These are phyloP conservation scores for Microstroma glucosiphilum DNA, from an alignment of 1,284 basidiomycete species.

Conservation along the genomic window DNA sequence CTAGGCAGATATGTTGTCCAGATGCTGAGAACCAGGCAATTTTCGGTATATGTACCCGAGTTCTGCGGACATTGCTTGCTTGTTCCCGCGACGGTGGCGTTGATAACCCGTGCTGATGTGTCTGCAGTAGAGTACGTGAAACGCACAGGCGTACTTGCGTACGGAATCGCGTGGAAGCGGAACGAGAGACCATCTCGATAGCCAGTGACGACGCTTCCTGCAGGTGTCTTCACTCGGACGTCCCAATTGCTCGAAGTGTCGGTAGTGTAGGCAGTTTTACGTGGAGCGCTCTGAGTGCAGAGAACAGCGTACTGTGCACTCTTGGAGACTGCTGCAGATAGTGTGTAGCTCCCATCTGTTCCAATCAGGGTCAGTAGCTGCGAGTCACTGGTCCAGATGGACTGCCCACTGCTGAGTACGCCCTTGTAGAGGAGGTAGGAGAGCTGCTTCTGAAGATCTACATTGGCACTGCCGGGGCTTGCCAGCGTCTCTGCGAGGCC, in stretches of 20 bases:
- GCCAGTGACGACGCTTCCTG: not conserved
- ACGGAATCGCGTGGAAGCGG: slow-evolving; percentile 12
- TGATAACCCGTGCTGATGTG: not conserved
- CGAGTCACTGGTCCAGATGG: slow-evolving; percentile 1
- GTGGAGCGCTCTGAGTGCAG: slow-evolving; percentile 11
- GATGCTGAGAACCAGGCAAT: slow-evolving; percentile 61
- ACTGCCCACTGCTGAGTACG: slow-evolving; percentile 5
- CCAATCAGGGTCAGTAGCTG: slow-evolving; percentile 1
- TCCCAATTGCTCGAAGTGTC: not conserved
- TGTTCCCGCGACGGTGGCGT: not conserved
- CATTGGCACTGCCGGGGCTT: not conserved
- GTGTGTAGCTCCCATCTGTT: not conserved
- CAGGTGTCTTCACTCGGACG: not conserved
- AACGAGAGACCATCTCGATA: slow-evolving; percentile 11
- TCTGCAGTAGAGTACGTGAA: slow-evolving; percentile 8
- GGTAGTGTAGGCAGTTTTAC: not conserved
- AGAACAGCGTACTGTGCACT: slow-evolving; percentile 1
- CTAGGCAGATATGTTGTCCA: slow-evolving; percentile 54
- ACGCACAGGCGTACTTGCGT: slow-evolving; percentile 8
- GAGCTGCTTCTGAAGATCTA: slow-evolving; percentile 8
- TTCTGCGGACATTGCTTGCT: slow-evolving; percentile 12
- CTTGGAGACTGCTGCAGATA: not conserved
- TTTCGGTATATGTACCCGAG: slow-evolving; percentile 26
- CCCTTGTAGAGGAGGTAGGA: slow-evolving; percentile 7
- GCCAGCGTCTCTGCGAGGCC: slow-evolving; percentile 4